phyloP scores from a whole-genome alignment of 192 early-diverging fungal species.

The Podila epicladia region DNA sequence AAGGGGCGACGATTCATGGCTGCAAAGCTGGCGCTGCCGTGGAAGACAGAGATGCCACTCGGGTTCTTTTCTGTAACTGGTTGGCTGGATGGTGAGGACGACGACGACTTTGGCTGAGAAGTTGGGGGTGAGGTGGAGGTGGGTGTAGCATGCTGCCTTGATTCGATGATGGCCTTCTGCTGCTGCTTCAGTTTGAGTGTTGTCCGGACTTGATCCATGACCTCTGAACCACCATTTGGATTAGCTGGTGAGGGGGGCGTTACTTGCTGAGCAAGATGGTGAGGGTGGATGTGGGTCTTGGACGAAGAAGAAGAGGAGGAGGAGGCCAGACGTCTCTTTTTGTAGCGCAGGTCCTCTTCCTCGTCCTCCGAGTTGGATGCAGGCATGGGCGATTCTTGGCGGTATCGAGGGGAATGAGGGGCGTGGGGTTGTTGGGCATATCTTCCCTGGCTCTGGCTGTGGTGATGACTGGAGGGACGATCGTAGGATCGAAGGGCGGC shows the following conservation, averaged over 20 bases:
- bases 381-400: constrained; percentile 50
- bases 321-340: constrained; percentile 31
- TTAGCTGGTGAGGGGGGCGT: neutral
- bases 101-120: constrained; percentile 20
- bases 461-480: neutral
- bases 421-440: neutral
- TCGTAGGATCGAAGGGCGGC: neutral
- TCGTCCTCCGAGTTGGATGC: constrained; percentile 49
- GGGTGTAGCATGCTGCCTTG: constrained; percentile 51
- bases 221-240: constrained; percentile 29
- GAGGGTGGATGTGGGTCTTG: neutral
- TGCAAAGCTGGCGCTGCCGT: constrained; percentile 39
- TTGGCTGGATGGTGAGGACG: constrained; percentile 18
- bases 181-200: constrained; percentile 67
- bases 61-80: constrained; percentile 38
- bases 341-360: constrained; percentile 47
- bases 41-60: constrained; percentile 41
- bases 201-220: constrained; percentile 64
- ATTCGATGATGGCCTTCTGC: constrained; percentile 71
- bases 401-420: constrained; percentile 30
- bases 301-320: constrained; percentile 5
- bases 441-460: neutral
- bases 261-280: neutral
- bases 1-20: constrained; percentile 31
- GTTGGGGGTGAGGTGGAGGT: constrained; percentile 21